Conservation (phyloP, 768 basidiomycete genomes). For the Mrakia blollopis region DNA sequence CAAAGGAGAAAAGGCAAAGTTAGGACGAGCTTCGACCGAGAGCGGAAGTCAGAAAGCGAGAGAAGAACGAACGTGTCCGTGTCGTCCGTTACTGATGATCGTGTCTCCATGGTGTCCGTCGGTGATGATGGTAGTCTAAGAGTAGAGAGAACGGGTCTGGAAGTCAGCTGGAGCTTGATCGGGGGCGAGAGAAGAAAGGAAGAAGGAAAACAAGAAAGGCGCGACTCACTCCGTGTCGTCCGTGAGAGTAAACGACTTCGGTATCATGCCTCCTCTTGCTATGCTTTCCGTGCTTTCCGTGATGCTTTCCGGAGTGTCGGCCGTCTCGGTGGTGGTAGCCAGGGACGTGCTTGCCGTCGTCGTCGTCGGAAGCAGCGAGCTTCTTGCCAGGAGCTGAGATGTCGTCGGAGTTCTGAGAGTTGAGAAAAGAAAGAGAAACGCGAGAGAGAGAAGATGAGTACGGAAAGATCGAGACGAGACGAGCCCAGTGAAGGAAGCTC, state of each 20-base stretch:
- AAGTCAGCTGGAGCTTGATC: no score
- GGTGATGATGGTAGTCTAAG: slow-evolving; percentile 6
- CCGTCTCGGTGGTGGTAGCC: slow-evolving; percentile 16
- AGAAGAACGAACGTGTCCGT: neutral
- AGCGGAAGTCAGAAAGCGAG: no score
- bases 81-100: slow-evolving; percentile 5
- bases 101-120: neutral
- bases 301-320: neutral
- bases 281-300: neutral
- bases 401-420: neutral
- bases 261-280: neutral
- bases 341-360: neutral
- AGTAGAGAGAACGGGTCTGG: no score
- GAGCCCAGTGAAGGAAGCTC: neutral
- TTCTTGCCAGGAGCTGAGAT: slow-evolving; percentile 3
- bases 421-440: neutral
- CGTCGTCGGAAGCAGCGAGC: neutral
- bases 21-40: no score
- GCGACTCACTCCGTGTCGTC: neutral
- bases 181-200: no score
- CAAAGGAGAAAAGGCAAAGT: no score
- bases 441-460: no score
- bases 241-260: slow-evolving; percentile 12
- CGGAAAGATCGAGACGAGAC: neutral
- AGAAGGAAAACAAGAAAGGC: no score